These are phyloP conservation scores for Mycena maculata DNA, from an alignment of 768 basidiomycete species.

Conservation along the genomic window DNA sequence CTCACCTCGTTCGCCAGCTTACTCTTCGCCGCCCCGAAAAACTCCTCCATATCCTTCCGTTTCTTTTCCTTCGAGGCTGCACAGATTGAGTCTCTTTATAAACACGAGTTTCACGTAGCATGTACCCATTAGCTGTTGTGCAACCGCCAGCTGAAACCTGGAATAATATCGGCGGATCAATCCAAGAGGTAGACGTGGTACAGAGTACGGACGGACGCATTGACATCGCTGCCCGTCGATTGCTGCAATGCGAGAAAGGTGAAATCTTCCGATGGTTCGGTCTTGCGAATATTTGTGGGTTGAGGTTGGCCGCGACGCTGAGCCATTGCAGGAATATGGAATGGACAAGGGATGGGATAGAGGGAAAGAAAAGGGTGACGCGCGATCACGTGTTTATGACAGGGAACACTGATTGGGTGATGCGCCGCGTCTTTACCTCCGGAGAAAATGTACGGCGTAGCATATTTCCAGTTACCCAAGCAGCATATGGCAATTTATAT, in stretches of 20 bases:
- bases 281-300: constrained; percentile 10
- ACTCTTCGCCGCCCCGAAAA: constrained; percentile 23
- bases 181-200: neutral
- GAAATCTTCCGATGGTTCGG: constrained; percentile 25
- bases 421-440: too few relatives aligned
- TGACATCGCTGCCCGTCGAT: constrained; percentile 33
- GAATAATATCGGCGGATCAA: neutral
- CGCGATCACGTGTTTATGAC: too few relatives aligned
- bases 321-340: constrained; percentile 16
- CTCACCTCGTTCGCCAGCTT: constrained; percentile 24
- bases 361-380: too few relatives aligned
- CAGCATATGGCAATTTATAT: too few relatives aligned
- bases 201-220: constrained; percentile 21
- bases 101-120: neutral
- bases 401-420: too few relatives aligned
- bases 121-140: constrained; percentile 34
- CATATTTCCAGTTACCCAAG: too few relatives aligned
- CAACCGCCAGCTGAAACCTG: constrained; percentile 29
- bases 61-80: constrained; percentile 33
- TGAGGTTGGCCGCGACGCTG: constrained; percentile 26
- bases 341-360: neutral
- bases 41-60: constrained; percentile 32
- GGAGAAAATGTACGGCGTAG: too few relatives aligned
- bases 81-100: neutral
- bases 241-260: constrained; percentile 36